phyloP scores from a whole-genome alignment of 1,284 basidiomycete genomes.

The Ceratobasidium sp. region DNA sequence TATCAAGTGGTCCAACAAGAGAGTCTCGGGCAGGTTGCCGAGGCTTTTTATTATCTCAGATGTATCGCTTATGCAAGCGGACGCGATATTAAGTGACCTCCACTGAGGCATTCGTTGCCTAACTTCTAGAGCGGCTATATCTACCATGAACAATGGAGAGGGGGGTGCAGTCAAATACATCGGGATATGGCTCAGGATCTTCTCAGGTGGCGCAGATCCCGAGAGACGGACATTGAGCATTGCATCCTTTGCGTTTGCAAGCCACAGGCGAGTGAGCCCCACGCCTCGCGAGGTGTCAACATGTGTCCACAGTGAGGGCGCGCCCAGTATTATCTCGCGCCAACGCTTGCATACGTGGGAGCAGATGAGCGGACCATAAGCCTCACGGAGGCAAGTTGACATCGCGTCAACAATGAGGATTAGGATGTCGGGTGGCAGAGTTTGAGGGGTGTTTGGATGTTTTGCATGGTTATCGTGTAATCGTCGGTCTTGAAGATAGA shows the following conservation, averaged over 20 bases:
- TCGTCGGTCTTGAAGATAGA: not conserved
- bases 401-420: not conserved
- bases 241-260: not conserved
- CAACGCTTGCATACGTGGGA: constrained; percentile 12
- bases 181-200: not conserved
- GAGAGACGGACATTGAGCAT: not conserved
- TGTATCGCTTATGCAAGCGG: not conserved
- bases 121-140: not conserved
- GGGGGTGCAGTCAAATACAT: not conserved
- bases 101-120: not conserved
- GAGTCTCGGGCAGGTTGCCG: not conserved
- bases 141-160: not conserved
- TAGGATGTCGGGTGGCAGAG: constrained; percentile 3
- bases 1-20: not conserved
- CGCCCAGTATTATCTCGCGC: not conserved
- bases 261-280: constrained; percentile 6
- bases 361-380: constrained; percentile 5
- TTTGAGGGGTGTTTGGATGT: not conserved
- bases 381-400: not conserved
- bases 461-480: not conserved
- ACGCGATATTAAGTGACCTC: constrained; percentile 19
- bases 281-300: constrained; percentile 15
- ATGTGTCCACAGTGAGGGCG: constrained; percentile 13
- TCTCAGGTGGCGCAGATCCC: not conserved
- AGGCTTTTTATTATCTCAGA: not conserved